Conservation (phyloP, 371 early-diverging fungal species). For the Saksenaea oblongispora region DNA sequence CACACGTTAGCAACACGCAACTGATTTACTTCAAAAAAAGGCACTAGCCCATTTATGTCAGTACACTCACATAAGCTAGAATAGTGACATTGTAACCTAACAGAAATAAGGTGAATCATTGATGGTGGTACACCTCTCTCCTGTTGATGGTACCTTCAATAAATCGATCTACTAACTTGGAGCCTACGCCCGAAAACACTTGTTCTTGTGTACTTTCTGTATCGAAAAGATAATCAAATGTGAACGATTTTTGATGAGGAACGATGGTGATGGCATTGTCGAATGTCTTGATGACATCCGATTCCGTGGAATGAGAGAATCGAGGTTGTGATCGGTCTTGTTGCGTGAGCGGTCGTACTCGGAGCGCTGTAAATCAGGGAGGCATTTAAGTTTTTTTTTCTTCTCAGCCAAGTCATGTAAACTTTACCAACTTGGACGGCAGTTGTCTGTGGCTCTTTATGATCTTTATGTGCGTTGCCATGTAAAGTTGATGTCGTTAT, state of each 20-base stretch:
- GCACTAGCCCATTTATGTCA: slow-evolving; percentile 28
- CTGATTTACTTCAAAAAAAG: slow-evolving; percentile 1
- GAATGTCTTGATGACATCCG: slow-evolving; percentile 43
- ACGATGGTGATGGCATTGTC: slow-evolving; percentile 44
- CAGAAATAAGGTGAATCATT: slow-evolving; percentile 4
- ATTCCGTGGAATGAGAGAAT: slow-evolving; percentile 43
- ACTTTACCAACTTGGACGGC: slow-evolving; percentile 39
- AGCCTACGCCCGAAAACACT: slow-evolving; percentile 71
- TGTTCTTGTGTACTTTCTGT: slow-evolving; percentile 69
- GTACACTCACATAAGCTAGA: slow-evolving; percentile 89
- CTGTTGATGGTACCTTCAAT: slow-evolving; percentile 87
- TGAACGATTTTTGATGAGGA: slow-evolving; percentile 61
- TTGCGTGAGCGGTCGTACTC: slow-evolving; percentile 57
- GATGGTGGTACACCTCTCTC: slow-evolving; percentile 7
- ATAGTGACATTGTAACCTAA: slow-evolving; percentile 92
- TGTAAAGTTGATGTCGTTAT: slow-evolving; percentile 6
- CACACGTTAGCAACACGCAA: slow-evolving; percentile 1
- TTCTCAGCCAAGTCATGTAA: background rate
- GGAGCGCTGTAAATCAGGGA: slow-evolving; percentile 39
- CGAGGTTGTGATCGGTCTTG: slow-evolving; percentile 49
- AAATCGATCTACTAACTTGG: slow-evolving; percentile 80
- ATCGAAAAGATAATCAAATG: slow-evolving; percentile 80
- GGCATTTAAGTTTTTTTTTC: slow-evolving; percentile 3
- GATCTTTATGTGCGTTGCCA: background rate
- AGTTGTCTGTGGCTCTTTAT: slow-evolving; percentile 20